Conservation (phyloP, 805 yeast genomes). For the Pichia gijzeniarum region DNA sequence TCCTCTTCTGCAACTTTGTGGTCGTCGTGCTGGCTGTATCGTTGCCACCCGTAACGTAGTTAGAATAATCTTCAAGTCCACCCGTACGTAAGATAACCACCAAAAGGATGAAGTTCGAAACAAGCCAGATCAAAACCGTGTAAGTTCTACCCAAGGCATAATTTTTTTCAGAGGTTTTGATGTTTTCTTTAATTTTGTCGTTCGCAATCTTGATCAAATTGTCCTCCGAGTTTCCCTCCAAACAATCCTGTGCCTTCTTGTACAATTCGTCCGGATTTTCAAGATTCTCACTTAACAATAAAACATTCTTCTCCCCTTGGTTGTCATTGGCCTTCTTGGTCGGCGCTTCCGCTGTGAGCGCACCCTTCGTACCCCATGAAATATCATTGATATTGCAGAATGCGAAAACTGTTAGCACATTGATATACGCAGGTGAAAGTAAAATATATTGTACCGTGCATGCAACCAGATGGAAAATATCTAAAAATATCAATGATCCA, state of each 20-base stretch:
- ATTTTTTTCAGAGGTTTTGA: constrained; percentile 43
- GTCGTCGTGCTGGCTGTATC: constrained; percentile 19
- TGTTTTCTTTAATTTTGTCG: constrained; percentile 1
- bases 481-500: constrained; percentile 73
- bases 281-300: constrained; percentile 26
- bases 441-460: constrained; percentile 77
- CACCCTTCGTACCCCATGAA: constrained; percentile 97
- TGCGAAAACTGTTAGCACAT: constrained; percentile 88
- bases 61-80: constrained; percentile 48
- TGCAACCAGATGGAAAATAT: constrained; percentile 86
- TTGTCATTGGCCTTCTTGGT: constrained; percentile 50
- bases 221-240: constrained; percentile 35
- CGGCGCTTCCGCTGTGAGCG: constrained; percentile 48
- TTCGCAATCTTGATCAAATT: constrained; percentile 28
- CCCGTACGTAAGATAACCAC: constrained; percentile 81
- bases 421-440: constrained; percentile 82
- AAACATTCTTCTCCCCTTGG: constrained; percentile 17
- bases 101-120: constrained; percentile 70
- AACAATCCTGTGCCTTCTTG: constrained; percentile 20
- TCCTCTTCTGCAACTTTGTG: constrained; percentile 21
- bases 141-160: constrained; percentile 86
- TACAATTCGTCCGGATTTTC: constrained; percentile 28
- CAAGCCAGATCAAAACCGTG: constrained; percentile 83
- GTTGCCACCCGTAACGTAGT: constrained; percentile 9
- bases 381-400: constrained; percentile 95